Conservation (phyloP, 768 basidiomycete genomes). For the Fomitopsis pulvina region DNA sequence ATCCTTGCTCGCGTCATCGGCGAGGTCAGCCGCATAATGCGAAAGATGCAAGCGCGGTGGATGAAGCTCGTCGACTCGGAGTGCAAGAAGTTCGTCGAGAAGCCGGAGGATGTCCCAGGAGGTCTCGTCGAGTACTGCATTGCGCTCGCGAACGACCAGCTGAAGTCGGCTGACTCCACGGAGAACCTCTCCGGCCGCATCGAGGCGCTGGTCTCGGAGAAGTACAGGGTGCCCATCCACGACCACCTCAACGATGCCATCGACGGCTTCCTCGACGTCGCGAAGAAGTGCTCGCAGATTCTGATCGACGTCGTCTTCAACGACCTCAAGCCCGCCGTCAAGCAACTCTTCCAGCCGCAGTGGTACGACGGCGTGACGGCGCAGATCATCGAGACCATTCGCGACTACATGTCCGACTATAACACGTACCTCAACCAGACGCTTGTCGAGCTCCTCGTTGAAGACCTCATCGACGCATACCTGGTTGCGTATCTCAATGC, state of each 20-base stretch:
- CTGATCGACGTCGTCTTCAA: constrained; percentile 94
- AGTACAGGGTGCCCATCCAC: constrained; percentile 78
- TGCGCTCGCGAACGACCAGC: constrained; percentile 95
- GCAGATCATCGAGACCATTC: constrained; percentile 92
- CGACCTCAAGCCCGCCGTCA: constrained; percentile 84
- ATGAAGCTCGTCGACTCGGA: constrained; percentile 75
- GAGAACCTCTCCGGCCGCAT: constrained; percentile 81
- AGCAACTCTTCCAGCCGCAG: constrained; percentile 68
- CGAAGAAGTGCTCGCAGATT: constrained; percentile 93
- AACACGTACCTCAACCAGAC: constrained; percentile 86
- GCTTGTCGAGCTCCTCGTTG: constrained; percentile 85
- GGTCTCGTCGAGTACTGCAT: constrained; percentile 95
- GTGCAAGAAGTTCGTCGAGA: constrained; percentile 80
- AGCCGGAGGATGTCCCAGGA: constrained; percentile 79
- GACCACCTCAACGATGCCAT: constrained; percentile 93
- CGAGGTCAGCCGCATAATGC: constrained; percentile 88
- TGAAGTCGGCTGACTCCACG: constrained; percentile 91
- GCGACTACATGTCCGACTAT: constrained; percentile 95
- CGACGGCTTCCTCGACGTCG: constrained; percentile 96
- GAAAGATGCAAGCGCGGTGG: constrained; percentile 84
- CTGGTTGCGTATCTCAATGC: constrained; percentile 87
- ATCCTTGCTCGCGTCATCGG: constrained; percentile 88
- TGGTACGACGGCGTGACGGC: constrained; percentile 91
- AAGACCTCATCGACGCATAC: constrained; percentile 89
- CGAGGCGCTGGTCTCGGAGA: constrained; percentile 88